These are phyloP conservation scores for Lomentospora prolificans DNA, from an alignment of 2,329 filamentous ascomycete species.

Conservation along the genomic window DNA sequence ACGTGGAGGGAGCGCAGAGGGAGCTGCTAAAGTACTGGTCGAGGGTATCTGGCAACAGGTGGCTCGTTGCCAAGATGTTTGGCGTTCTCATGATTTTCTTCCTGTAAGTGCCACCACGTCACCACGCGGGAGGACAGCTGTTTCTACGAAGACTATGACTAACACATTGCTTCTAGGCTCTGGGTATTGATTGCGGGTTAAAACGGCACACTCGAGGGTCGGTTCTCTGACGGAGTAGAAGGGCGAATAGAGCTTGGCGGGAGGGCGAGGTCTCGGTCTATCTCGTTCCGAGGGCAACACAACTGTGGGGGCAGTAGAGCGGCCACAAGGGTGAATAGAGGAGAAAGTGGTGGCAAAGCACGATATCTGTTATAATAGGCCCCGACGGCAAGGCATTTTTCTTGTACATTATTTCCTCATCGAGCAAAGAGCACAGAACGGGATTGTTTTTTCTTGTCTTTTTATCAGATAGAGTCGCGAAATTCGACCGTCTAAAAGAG, in stretches of 20 bases:
- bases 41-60: conserved; percentile 85
- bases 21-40: conserved; percentile 97
- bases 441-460: no score
- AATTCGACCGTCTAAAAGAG: no score
- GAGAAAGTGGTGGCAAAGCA: no score
- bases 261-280: no score
- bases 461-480: neutral
- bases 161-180: conserved; percentile 27
- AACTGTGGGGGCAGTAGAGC: no score
- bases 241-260: no score
- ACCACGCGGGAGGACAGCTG: no score
- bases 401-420: conserved; percentile 7
- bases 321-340: no score
- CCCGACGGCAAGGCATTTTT: conserved; percentile 1
- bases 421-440: neutral
- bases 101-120: conserved; percentile 35
- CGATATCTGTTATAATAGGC: neutral
- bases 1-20: conserved; percentile 91
- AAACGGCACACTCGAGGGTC: neutral
- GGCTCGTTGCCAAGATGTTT: conserved; percentile 76
- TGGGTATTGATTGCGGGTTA: conserved; percentile 59
- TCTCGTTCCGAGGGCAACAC: no score
- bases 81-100: conserved; percentile 92
- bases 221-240: no score
- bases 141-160: conserved; percentile 11